Percentiles rank a stretch among this genome's conserved stretches.
Conservation (phyloP, 2,329 filamentous ascomycete species). For the Curvularia verruculosa region DNA sequence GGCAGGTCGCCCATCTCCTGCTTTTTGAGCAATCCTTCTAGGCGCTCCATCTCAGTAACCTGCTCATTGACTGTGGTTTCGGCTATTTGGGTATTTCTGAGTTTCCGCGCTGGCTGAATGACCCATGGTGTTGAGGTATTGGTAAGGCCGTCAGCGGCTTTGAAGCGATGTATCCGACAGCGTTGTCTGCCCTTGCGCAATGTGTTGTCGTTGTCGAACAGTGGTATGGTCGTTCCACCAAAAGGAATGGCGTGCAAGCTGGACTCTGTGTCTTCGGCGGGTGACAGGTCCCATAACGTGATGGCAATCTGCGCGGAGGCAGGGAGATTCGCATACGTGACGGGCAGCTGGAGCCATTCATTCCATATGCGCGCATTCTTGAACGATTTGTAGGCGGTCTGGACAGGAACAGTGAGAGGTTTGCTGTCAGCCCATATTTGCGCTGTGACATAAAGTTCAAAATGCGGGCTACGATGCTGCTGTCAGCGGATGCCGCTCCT, state of each 20-base stretch:
- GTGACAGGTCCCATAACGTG: slow-evolving; percentile 93
- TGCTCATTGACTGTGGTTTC: slow-evolving; percentile 63
- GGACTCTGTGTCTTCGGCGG: slow-evolving; percentile 71
- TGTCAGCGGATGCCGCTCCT: slow-evolving; percentile 7
- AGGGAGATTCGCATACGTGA: slow-evolving; percentile 82
- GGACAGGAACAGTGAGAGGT: slow-evolving; percentile 85
- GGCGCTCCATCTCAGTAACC: slow-evolving; percentile 83
- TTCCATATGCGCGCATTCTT: slow-evolving; percentile 81
- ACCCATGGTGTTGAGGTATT: slow-evolving; percentile 77
- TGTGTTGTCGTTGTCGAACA: slow-evolving; percentile 94
- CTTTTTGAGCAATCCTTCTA: slow-evolving; percentile 92
- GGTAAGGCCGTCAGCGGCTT: slow-evolving; percentile 82
- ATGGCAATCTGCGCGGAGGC: slow-evolving; percentile 84
- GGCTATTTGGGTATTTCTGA: slow-evolving; percentile 56
- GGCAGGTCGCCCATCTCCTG: slow-evolving; percentile 98
- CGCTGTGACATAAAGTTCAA: slow-evolving; percentile 89
- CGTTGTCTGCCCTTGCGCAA: slow-evolving; percentile 91
- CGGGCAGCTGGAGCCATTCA: slow-evolving; percentile 90
- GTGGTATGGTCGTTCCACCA: slow-evolving; percentile 85
- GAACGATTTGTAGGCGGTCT: slow-evolving; percentile 92
- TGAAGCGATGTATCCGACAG: slow-evolving; percentile 81
- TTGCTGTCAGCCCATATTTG: slow-evolving; percentile 98
- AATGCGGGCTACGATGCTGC: slow-evolving; percentile 65
- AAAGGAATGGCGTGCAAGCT: slow-evolving; percentile 85
- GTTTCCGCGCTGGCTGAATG: slow-evolving; percentile 61